A percentile compares a stretch with the other conserved stretches of the same genome.
phyloP scores from a whole-genome alignment of 2,329 filamentous ascomycete genomes.

The Aaosphaeria pasadenensis region DNA sequence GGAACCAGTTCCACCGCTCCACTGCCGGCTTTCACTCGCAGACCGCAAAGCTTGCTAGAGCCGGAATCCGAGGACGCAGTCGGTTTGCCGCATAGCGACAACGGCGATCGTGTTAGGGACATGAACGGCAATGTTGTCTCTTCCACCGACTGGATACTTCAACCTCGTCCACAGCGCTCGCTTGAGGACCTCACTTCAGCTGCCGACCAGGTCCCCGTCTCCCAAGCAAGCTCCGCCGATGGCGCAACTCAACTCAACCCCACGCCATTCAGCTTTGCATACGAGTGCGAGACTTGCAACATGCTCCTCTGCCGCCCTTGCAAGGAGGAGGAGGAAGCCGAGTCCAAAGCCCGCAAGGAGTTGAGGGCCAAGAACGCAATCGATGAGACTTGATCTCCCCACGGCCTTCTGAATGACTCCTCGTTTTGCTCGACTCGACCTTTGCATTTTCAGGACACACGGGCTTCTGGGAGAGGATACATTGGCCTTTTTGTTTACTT shows the following conservation, averaged over 20 bases:
- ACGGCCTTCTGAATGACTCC: not conserved
- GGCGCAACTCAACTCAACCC: not conserved
- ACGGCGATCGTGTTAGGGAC: conserved; percentile 8
- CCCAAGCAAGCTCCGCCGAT: not conserved
- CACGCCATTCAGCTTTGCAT: conserved; percentile 18
- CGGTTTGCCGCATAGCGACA: not conserved
- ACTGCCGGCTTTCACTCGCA: too few species aligned
- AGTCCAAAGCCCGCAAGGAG: not conserved
- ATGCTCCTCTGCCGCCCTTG: conserved; percentile 22
- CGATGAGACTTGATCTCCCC: too few species aligned
- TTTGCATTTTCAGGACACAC: not conserved
- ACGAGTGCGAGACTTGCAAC: conserved; percentile 20
- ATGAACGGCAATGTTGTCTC: conserved; percentile 16
- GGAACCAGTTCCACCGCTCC: too few species aligned
- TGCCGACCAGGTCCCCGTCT: not conserved
- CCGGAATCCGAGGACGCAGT: not conserved
- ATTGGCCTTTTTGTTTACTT: too few species aligned
- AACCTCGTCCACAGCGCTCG: not conserved
- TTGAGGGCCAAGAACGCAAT: too few species aligned
- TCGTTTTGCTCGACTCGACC: conserved; percentile 1
- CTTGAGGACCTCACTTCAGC: not conserved
- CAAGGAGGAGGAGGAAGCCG: conserved; percentile 7
- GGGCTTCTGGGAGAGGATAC: too few species aligned
- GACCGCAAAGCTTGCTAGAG: not conserved
- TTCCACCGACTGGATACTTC: conserved; percentile 4